Base-by-base conservation (phyloP, 2,329 filamentous ascomycete species). In the Fusarium pseudonygamai region DNA sequence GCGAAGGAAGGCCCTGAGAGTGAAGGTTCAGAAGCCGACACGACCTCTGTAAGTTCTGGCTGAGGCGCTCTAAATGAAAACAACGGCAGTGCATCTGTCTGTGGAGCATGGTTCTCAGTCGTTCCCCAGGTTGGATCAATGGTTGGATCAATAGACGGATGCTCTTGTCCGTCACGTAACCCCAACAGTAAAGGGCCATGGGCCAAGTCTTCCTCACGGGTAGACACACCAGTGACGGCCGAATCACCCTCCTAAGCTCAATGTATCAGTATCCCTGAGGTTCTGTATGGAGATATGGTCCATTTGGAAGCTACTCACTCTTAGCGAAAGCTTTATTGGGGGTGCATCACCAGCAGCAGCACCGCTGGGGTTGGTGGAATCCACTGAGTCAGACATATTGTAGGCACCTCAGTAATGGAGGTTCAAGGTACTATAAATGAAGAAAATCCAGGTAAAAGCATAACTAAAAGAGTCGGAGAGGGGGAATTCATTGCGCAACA, bases 281-380 rank as follows among this genome's bases (percentile, higher is more conserved):
- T 6, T 5, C 7, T 13, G 0, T 4, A 30, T 13, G 0, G 10
- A 9, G 8, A 0, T 6, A 0, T 7, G 5, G 2, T 11, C 5
- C 0, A 10, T 2, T 8, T 10, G n/a, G n/a, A 0, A 15, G 11
- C 24, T 5, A 46, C 64, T 67, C 6, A 67, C 62, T 7, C 2
- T 40, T 1, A 52, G 28, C 14, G 62, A 42, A 9, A 1, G 40
- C 24, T 67, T 67, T 22, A 24, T 22, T 12, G 34, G 39, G 11
- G 18, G 3, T n/a, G 11, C 3, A 12, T 13, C 20, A 5, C n/a
- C 37, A 14, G n/a, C 26, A 15, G 3, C 14, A 13, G 5, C 9
- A 24, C 11, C 15, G 22, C 4, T n/a, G 3, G 39, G 26, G 3
- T 24, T 7, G 5, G 37, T 30, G 0, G 37, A 7, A 39, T 66